Evolutionary conservation across 2,329 filamentous ascomycete species (phyloP), one percentile per base, ranked within the genome.

Genomic region (Ascochyta rabiei): DNA sequence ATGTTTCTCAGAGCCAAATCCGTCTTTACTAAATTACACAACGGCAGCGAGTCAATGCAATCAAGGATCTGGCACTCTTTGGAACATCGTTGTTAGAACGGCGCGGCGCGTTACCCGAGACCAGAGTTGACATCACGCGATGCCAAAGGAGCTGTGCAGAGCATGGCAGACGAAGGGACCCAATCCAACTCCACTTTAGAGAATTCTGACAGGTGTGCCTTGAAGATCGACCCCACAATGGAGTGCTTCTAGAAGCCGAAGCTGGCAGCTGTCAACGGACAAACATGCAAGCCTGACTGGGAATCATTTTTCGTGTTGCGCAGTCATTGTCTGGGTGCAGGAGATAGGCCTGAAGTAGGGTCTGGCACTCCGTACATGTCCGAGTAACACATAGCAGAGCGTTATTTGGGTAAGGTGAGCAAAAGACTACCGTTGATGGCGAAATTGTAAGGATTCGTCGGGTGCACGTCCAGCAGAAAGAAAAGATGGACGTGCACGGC

Each of bases 101-200:
- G 51, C 45, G 40, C 34, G 40, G 45, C 39, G 45, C 45, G 40
- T 44, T 54, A 48, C 45, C 40, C 51, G 45, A 44, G 5, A 18
- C 40, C 40, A 45, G 35, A 19, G 9, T 21, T 40, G 35, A 23
- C 21, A 19, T 40, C 51, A 16, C 24, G 19, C 39, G 33, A 48
- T 28, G 15, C 41, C 18, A 30, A 35, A 30, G 16, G 41, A 31
- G 39, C 26, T 43, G 26, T 37, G 12, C 31, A 53, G 39, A 23
- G 28, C n/a, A 21, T 18, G 10, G 1, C n/a, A 13, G 34, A 44
- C 21, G 21, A 40, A 40, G 13, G n/a, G 21, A 10, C 2, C 10
- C 10, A 31, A 6, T 23, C 2, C 10, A 7, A 30, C 10, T 40
- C 40, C 34, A 39, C 39, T 28, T 38, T 0, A 2, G 5, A 28